Conservation (phyloP, 495 filamentous ascomycete genomes). For the Physcia stellaris region DNA sequence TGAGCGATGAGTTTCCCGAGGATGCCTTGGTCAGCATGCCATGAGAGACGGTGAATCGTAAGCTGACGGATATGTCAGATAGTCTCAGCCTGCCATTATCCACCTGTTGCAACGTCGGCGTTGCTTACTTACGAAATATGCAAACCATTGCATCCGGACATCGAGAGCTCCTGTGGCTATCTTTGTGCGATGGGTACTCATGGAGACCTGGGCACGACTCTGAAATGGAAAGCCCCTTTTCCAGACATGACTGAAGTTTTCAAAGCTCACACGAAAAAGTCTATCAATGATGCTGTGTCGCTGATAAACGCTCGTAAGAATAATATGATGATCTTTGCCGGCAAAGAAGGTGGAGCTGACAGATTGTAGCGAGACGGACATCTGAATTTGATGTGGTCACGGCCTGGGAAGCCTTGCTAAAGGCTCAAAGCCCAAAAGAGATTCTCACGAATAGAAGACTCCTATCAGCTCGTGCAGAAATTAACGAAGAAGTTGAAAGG, state of each 20-base stretch:
- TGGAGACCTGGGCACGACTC: conserved; percentile 41
- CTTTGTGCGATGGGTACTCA: conserved; percentile 43
- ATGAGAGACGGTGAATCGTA: too few relatives aligned
- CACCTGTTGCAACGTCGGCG: conserved; percentile 42
- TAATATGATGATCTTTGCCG: background rate
- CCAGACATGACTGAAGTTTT: conserved; percentile 41
- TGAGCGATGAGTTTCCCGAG: conserved; percentile 37
- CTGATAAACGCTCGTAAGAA: conserved; percentile 37
- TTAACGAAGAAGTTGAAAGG: conserved; percentile 38
- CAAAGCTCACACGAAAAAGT: conserved; percentile 41
- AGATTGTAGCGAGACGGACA: conserved; percentile 29
- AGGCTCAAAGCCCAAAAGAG: conserved; percentile 24
- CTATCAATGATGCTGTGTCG: conserved; percentile 39
- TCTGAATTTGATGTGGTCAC: conserved; percentile 35
- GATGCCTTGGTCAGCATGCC: conserved; percentile 13
- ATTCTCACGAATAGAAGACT: conserved; percentile 31
- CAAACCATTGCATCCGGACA: conserved; percentile 27
- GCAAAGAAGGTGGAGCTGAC: background rate
- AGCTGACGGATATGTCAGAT: conserved; percentile 16
- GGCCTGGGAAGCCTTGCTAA: conserved; percentile 40
- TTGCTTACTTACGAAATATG: conserved; percentile 45
- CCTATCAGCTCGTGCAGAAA: conserved; percentile 32
- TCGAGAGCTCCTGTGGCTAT: conserved; percentile 33
- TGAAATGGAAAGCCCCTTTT: conserved; percentile 45
- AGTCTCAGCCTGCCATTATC: conserved; percentile 39